Base-by-base conservation (phyloP, 441 rosid genomes). In the Sinapis alba region DNA sequence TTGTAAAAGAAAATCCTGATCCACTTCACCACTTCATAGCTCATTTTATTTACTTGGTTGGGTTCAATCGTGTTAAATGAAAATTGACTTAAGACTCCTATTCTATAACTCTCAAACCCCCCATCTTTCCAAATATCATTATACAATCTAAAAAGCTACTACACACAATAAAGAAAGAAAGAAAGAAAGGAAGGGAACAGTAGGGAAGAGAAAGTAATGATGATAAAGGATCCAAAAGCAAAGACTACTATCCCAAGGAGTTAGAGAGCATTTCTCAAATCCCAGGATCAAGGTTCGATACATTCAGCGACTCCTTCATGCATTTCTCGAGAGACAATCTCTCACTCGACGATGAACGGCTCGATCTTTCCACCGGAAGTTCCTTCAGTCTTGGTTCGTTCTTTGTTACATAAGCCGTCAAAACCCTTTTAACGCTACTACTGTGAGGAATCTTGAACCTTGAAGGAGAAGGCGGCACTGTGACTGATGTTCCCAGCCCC, bases 361-460 rank as follows among this genome's bases (percentile, higher is more conserved):
- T 65, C 3, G 76, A 45, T 45, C 60, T 59, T 1, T 79, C 79
- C 58, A 76, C 84, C 3, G 77, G 57, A 68, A 66, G 72, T 47
- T 79, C 84, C 3, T 47, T 78, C 28, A 66, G 1, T 61, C 75
- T 82, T 15, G 73, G 69, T 26, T 66, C 68, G 69, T 75, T 87
- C 83, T 72, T 88, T 69, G 86, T 81, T 21, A 91, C 89, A 65
- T 88, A 90, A 71, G 91, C 93, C 1, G 96, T 87, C 82, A 89
- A 80, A 16, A 83, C 90, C 83, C 88, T 92, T 67, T 88, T 96
- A 47, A 89, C 87, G 0, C 86, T 88, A 4, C 89, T 92, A 38
- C 86, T 84, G 57, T 82, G 96, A 7, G 87, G 81, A 15, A 84
- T 79, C 78, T 87, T 89, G 72, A 79, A 74, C 75, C 78, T 16